These are phyloP conservation scores for Penicillium macrosclerotiorum DNA, from an alignment of 495 filamentous ascomycete species.

Conservation along the genomic window DNA sequence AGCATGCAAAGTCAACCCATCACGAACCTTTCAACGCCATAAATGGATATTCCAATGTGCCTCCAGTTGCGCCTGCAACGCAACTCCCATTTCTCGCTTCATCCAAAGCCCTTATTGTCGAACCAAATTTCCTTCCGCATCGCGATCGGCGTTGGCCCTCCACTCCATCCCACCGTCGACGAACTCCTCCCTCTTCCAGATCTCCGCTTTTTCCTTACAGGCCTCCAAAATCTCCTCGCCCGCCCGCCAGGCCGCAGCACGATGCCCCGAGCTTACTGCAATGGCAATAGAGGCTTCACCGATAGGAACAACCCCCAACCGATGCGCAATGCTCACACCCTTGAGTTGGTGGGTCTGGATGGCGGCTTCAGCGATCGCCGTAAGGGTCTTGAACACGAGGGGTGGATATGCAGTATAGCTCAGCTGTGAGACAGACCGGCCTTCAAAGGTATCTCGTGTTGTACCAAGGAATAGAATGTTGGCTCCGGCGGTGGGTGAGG, in stretches of 20 bases:
- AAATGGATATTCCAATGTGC: no score
- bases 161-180: constrained; percentile 75
- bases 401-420: constrained; percentile 80
- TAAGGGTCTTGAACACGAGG: constrained; percentile 73
- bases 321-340: constrained; percentile 76
- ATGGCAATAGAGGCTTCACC: constrained; percentile 91
- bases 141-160: constrained; percentile 86
- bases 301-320: constrained; percentile 83
- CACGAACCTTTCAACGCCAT: no score
- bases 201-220: constrained; percentile 82
- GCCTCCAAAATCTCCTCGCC: constrained; percentile 88
- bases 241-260: constrained; percentile 83
- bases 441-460: constrained; percentile 79
- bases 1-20: no score
- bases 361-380: constrained; percentile 61
- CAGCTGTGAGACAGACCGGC: constrained; percentile 71
- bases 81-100: background rate
- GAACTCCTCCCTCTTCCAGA: constrained; percentile 97
- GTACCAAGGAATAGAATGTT: constrained; percentile 88
- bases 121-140: constrained; percentile 41
- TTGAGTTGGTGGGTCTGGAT: constrained; percentile 58
- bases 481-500: constrained; percentile 79
- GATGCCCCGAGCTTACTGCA: constrained; percentile 80
- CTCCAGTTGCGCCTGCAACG: no score
- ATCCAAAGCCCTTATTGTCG: background rate